Evolutionary conservation across 495 filamentous ascomycete species (phyloP).

Genomic region (Amniculicola lignicola): DNA sequence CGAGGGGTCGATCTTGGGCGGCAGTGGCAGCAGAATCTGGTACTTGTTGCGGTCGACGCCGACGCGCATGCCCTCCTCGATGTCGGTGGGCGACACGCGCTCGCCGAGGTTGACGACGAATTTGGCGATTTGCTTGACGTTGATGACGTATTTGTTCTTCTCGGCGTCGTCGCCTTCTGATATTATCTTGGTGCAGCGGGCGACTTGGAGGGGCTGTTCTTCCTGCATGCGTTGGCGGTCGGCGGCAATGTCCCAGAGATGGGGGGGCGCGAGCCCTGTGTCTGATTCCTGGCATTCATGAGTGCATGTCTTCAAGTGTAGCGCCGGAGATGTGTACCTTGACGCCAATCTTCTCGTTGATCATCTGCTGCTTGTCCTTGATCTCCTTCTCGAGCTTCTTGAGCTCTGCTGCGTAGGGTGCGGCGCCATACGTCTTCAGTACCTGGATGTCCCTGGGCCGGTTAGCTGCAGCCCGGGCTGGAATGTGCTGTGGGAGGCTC

Average conservation of each 20-base stretch:
- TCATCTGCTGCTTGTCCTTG: constrained; percentile 92
- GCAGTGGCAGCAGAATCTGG: constrained; percentile 94
- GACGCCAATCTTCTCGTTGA: constrained; percentile 95
- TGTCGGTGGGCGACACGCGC: constrained; percentile 95
- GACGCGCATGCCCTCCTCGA: constrained; percentile 98
- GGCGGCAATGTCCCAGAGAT: constrained; percentile 97
- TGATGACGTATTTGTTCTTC: constrained; percentile 99
- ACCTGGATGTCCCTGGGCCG: constrained; percentile 87
- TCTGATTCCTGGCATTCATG: constrained; percentile 75
- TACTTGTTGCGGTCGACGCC: constrained; percentile 98
- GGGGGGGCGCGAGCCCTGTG: constrained; percentile 93
- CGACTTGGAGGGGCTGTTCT: constrained; percentile 96
- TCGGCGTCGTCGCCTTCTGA: constrained; percentile 92
- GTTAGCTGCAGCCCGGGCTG: constrained; percentile 13
- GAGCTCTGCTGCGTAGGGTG: constrained; percentile 85
- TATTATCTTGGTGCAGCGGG: constrained; percentile 98
- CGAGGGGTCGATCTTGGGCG: constrained; percentile 97
- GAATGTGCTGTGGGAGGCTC: constrained; percentile 41
- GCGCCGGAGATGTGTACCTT: constrained; percentile 52
- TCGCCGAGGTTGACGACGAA: constrained; percentile 98
- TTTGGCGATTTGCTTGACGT: constrained; percentile 99
- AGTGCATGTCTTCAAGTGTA: background rate
- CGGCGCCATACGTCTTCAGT: constrained; percentile 97
- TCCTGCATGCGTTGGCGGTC: constrained; percentile 97
- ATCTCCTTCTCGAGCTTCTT: constrained; percentile 98